Conservation (phyloP, 768 basidiomycete species). For the Suillus bovinus region DNA sequence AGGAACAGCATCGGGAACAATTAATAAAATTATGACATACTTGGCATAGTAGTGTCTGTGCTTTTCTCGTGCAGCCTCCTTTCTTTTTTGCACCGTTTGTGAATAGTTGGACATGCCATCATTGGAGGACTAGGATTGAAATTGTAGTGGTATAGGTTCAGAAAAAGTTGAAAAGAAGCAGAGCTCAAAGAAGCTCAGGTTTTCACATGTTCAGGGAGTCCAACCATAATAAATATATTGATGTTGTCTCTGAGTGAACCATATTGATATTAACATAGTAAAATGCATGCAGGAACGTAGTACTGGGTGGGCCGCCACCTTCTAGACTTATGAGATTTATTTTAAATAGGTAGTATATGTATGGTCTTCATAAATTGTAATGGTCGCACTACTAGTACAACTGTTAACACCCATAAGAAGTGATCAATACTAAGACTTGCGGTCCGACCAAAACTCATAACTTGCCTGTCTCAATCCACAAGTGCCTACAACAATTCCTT, state of each 20-base stretch:
- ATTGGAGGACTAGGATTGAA: background rate
- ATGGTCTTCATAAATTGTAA: background rate
- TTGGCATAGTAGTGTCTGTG: background rate
- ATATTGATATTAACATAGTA: background rate
- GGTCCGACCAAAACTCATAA: background rate
- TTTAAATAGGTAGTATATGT: background rate
- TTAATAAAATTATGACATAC: background rate
- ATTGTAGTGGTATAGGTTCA: background rate
- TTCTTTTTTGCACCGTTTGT: background rate
- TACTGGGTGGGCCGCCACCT: background rate
- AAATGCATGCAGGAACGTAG: background rate
- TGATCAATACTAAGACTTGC: background rate
- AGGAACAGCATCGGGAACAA: background rate
- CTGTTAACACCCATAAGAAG: background rate
- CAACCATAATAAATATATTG: background rate
- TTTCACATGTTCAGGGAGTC: background rate
- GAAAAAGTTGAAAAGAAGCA: constrained; percentile 1
- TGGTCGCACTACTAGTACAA: background rate
- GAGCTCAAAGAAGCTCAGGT: background rate
- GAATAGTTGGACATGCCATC: background rate
- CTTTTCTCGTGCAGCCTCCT: background rate
- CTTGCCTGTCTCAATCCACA: background rate
- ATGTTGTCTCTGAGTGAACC: background rate
- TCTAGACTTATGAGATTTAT: background rate
- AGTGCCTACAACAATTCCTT: background rate